These are phyloP conservation scores for Chlorella variabilis DNA, from an alignment of 163 green algal species.

Conservation along the genomic window DNA sequence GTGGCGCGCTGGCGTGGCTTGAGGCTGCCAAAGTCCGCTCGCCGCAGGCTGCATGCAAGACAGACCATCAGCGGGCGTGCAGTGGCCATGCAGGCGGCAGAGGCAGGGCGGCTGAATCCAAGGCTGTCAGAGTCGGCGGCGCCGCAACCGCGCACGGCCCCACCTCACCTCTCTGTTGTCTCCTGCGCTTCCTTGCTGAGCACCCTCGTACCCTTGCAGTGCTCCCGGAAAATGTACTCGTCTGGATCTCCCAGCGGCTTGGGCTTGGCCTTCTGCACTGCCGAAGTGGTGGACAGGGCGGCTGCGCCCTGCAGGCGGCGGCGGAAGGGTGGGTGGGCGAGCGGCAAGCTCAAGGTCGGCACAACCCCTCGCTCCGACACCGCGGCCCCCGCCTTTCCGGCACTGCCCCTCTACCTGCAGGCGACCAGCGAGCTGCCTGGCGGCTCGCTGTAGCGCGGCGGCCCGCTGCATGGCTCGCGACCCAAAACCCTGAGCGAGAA, in stretches of 20 bases:
- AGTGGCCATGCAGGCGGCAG: background rate
- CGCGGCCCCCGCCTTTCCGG: too few species aligned
- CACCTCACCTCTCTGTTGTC: background rate
- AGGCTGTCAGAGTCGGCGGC: too few species aligned
- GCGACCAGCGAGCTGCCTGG: background rate
- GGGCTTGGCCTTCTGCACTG: background rate
- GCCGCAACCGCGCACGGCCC: background rate
- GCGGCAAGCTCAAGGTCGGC: too few species aligned
- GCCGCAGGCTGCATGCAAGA: constrained; percentile 9
- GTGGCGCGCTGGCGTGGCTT: too few species aligned
- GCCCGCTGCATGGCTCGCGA: background rate
- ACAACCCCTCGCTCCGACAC: background rate
- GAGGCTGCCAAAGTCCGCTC: constrained; percentile 4
- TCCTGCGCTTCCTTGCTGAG: background rate
- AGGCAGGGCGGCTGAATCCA: background rate
- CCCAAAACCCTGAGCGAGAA: too few species aligned
- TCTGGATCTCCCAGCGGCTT: background rate
- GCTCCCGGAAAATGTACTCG: constrained; percentile 10
- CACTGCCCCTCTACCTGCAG: background rate
- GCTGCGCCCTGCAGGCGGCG: background rate
- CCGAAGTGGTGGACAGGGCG: background rate
- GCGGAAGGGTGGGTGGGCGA: background rate
- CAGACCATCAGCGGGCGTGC: background rate
- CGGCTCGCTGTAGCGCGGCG: too few species aligned
- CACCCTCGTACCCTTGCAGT: constrained; percentile 16